Conservation (phyloP, 2,329 filamentous ascomycete genomes). For the Coniella vitis region DNA sequence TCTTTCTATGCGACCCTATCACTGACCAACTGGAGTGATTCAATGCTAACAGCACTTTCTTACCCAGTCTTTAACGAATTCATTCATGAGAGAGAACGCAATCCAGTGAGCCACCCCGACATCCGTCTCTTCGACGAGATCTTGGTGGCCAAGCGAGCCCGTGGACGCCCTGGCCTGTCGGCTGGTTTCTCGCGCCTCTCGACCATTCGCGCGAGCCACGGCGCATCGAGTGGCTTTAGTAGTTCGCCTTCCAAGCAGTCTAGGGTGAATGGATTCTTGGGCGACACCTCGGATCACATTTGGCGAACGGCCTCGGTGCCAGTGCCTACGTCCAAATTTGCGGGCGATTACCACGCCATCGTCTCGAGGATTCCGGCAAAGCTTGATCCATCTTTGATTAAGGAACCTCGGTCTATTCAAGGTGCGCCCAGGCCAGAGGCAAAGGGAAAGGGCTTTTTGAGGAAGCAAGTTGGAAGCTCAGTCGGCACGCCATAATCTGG, state of each 20-base stretch:
- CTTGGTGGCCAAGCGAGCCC: slow-evolving; percentile 68
- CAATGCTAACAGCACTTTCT: too few relatives aligned
- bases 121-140: slow-evolving; percentile 80
- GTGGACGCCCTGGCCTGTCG: slow-evolving; percentile 59
- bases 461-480: slow-evolving; percentile 43
- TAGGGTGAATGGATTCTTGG: slow-evolving; percentile 54
- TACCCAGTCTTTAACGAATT: slow-evolving; percentile 68
- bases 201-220: slow-evolving; percentile 50
- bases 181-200: slow-evolving; percentile 57
- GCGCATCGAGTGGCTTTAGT: slow-evolving; percentile 36
- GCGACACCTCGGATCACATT: slow-evolving; percentile 69
- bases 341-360: slow-evolving; percentile 54
- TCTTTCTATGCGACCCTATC: background rate
- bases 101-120: slow-evolving; percentile 51
- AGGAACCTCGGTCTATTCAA: slow-evolving; percentile 83
- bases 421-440: slow-evolving; percentile 65
- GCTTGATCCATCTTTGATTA: slow-evolving; percentile 81
- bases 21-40: too few relatives aligned
- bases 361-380: slow-evolving; percentile 68
- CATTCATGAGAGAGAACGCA: slow-evolving; percentile 71
- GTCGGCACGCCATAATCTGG: slow-evolving; percentile 4
- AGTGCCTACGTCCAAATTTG: slow-evolving; percentile 53
- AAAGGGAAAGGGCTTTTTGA: slow-evolving; percentile 41
- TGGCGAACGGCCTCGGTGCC: slow-evolving; percentile 65
- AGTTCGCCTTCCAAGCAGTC: slow-evolving; percentile 28